Percentiles rank a stretch among this genome's conserved stretches.
These are phyloP conservation scores for Fusarium anthophilum DNA, from an alignment of 2,329 filamentous ascomycete genomes.

Conservation along the genomic window DNA sequence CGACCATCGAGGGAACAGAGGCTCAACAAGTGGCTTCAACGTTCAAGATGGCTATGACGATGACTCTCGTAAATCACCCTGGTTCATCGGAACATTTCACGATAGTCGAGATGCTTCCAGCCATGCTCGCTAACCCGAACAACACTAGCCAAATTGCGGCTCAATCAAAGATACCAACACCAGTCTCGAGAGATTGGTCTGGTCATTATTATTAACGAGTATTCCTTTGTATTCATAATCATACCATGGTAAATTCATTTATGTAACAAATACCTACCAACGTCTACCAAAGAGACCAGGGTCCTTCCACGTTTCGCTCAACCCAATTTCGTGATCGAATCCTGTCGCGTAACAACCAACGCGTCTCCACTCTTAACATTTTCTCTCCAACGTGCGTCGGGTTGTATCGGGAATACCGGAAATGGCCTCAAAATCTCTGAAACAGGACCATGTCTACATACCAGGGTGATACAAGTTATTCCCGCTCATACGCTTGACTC, in stretches of 20 bases:
- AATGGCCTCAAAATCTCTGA: neutral
- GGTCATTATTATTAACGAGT: rapidly evolving
- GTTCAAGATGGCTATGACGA: neutral
- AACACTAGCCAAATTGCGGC: neutral
- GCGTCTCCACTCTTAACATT: neutral
- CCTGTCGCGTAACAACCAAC: neutral
- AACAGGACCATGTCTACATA: neutral
- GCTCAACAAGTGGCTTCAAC: too few species aligned
- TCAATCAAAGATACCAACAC: neutral
- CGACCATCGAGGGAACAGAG: too few species aligned
- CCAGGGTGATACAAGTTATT: neutral
- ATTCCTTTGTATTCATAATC: neutral
- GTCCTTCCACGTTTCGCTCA: neutral
- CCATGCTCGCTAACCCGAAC: neutral
- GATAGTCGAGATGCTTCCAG: neutral
- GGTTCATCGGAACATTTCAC: neutral
- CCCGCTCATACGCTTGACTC: neutral
- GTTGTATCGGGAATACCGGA: neutral
- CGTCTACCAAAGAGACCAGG: neutral
- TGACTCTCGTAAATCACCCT: neutral
- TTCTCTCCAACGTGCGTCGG: neutral
- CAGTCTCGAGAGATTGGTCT: rapidly evolving
- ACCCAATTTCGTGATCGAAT: neutral
- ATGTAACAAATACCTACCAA: neutral
- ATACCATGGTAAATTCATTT: too few species aligned